Conservation (phyloP, 2,329 filamentous ascomycete genomes). For the Trichoderma sp. region DNA sequence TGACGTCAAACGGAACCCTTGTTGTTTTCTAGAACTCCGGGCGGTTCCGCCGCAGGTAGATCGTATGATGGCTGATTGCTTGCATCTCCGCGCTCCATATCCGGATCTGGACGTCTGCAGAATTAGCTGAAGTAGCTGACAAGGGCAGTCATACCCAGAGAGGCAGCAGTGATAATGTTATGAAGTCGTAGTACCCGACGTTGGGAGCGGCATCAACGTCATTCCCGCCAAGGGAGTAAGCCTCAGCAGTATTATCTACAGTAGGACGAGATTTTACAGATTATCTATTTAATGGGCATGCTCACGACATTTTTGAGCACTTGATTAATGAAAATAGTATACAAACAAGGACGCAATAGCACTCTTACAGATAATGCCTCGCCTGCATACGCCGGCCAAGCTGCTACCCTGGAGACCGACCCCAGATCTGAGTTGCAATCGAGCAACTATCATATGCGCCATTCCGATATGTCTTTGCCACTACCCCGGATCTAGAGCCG, state of each 20-base stretch:
- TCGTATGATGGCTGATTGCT: slow-evolving; percentile 1
- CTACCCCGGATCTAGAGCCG: neutral
- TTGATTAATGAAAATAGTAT: neutral
- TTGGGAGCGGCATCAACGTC: neutral
- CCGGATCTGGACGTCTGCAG: neutral
- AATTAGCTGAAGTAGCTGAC: neutral
- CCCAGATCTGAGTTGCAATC: neutral
- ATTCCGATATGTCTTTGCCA: slow-evolving; percentile 2
- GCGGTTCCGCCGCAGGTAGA: neutral
- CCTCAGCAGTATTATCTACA: too few relatives aligned
- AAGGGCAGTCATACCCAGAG: neutral
- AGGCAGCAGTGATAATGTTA: neutral
- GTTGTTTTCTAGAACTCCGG: slow-evolving; percentile 15
- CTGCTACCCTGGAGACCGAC: slow-evolving; percentile 13
- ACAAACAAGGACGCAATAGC: neutral
- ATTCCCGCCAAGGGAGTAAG: neutral
- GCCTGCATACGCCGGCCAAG: neutral
- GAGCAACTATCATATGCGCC: neutral
- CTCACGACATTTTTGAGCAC: neutral
- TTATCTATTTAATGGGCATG: neutral
- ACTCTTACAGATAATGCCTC: neutral
- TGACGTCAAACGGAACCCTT: slow-evolving; percentile 1
- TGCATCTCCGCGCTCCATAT: neutral
- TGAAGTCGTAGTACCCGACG: neutral
- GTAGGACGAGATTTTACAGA: too few relatives aligned